These are phyloP conservation scores for Dimocarpus longan DNA, from an alignment of 345 rosid genomes.

Conservation along the genomic window DNA sequence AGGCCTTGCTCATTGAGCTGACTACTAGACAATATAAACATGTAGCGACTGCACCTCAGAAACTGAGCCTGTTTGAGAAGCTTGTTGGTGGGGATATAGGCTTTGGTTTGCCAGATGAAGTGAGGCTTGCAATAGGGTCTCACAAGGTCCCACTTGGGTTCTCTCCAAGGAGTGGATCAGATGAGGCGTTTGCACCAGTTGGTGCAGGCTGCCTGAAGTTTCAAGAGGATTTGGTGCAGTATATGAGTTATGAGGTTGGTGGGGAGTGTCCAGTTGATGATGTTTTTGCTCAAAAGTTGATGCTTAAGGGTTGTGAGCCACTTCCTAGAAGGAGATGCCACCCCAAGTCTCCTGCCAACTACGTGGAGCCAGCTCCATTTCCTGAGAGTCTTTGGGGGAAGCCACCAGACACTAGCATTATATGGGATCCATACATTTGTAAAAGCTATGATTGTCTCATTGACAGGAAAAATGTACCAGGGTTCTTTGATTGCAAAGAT, in stretches of 20 bases:
- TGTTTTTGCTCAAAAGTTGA: constrained; percentile 48
- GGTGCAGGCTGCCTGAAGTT: constrained; percentile 48
- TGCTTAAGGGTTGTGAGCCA: constrained; percentile 57
- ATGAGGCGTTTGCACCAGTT: constrained; percentile 35
- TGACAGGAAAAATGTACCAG: constrained; percentile 33
- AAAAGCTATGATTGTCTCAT: constrained; percentile 50
- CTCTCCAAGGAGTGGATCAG: constrained; percentile 39
- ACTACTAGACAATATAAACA: constrained; percentile 10
- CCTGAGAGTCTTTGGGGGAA: constrained; percentile 42
- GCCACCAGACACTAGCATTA: constrained; percentile 40
- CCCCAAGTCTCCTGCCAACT: constrained; percentile 36
- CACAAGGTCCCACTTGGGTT: constrained; percentile 49
- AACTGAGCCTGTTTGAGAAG: background rate
- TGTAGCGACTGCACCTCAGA: background rate
- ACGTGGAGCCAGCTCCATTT: constrained; percentile 38
- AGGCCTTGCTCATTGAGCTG: constrained; percentile 35
- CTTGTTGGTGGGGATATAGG: background rate
- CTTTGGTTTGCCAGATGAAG: constrained; percentile 27
- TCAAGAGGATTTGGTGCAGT: constrained; percentile 45
- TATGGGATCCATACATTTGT: constrained; percentile 57
- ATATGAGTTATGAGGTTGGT: constrained; percentile 46
- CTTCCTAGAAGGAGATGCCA: constrained; percentile 55
- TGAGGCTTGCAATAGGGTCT: constrained; percentile 40
- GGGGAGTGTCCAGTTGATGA: constrained; percentile 52
- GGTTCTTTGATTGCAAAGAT: constrained; percentile 49